Evolutionary conservation across 2,329 filamentous ascomycete species (phyloP).

Genomic region (Helotiales sp.): DNA sequence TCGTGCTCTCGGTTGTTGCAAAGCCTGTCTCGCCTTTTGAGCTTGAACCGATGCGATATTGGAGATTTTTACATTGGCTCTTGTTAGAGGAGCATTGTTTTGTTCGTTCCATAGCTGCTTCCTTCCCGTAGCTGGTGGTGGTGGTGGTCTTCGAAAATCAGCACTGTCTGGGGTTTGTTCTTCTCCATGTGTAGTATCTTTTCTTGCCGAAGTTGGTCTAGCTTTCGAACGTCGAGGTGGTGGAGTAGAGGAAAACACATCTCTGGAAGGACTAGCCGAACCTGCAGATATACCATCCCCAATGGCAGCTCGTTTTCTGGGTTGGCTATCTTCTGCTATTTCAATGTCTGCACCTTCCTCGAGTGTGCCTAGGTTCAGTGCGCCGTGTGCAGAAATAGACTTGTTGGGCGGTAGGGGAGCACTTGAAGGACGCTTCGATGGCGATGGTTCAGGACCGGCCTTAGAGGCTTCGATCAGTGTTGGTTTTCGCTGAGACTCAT

Average conservation of each 20-base stretch:
- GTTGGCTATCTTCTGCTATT: slow-evolving; percentile 10
- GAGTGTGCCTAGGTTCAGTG: slow-evolving; percentile 20
- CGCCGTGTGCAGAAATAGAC: slow-evolving; percentile 19
- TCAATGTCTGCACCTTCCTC: slow-evolving; percentile 26
- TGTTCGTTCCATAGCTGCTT: slow-evolving; percentile 31
- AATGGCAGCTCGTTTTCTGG: slow-evolving; percentile 29
- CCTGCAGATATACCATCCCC: slow-evolving; percentile 33
- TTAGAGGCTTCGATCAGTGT: slow-evolving; percentile 14
- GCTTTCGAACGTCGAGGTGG: slow-evolving; percentile 27
- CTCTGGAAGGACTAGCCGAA: slow-evolving; percentile 26
- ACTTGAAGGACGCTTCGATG: not conserved
- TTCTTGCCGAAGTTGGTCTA: slow-evolving; percentile 21
- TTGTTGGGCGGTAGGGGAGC: slow-evolving; percentile 1
- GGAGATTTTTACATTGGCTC: slow-evolving; percentile 25
- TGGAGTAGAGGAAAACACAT: slow-evolving; percentile 21
- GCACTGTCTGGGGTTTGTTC: slow-evolving; percentile 13
- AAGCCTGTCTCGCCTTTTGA: slow-evolving; percentile 21
- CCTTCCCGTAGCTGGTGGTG: slow-evolving; percentile 20
- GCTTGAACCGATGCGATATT: slow-evolving; percentile 30
- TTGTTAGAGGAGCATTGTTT: slow-evolving; percentile 17
- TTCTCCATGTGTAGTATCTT: slow-evolving; percentile 10
- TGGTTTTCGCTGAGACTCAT: slow-evolving; percentile 17
- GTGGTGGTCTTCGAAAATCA: too few relatives aligned
- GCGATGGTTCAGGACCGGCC: slow-evolving; percentile 14
- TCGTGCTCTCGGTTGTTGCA: slow-evolving; percentile 15